Evolutionary conservation across 2,329 filamentous ascomycete genomes (phyloP), one percentile per base, ranked within the genome.

Genomic region (Apiospora rasikravindrae): DNA sequence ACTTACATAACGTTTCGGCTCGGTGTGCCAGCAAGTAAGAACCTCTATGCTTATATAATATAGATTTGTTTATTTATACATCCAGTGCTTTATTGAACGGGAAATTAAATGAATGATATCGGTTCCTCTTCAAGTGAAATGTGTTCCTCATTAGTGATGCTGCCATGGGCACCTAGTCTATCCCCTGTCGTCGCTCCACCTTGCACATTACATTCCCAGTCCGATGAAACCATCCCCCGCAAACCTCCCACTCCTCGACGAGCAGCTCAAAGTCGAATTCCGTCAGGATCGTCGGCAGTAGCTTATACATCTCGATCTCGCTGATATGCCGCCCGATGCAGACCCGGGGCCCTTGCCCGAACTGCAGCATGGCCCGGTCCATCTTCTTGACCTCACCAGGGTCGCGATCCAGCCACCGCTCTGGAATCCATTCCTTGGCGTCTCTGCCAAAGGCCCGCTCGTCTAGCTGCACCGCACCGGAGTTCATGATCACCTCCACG

Each of bases 21-120:
- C 33, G 1, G 4, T 37, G 33, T 37, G 33, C 33, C 33, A 37
- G 33, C 33, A 37, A 2, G 33, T 3, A 37, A 77, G 76, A 87
- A 88, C 8, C 14, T 47, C 44, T 22, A 22, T 22, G 1, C 1
- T 19, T 22, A 22, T 3, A 47, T 6, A 37, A n/a, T n/a, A n/a
- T n/a, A n/a, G n/a, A n/a, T n/a, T n/a, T n/a, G n/a, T n/a, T n/a
- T 37, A 37, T 1, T 37, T 16, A 37, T 37, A 37, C 5, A 37
- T 3, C 1, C 5, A 37, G 33, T 37, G 33, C 33, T 5, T 37
- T 6, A 37, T n/a, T n/a, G n/a, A n/a, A n/a, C n/a, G n/a, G n/a
- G n/a, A n/a, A n/a, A n/a, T n/a, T n/a, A n/a, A n/a, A n/a, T n/a
- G n/a, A n/a, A n/a, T n/a, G n/a, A n/a, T n/a, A n/a, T n/a, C n/a